A percentile compares a stretch with the other conserved stretches of the same genome.
Evolutionary conservation across 2,329 filamentous ascomycete genomes (phyloP).

Genomic region (Dryadomyces sulphureus): DNA sequence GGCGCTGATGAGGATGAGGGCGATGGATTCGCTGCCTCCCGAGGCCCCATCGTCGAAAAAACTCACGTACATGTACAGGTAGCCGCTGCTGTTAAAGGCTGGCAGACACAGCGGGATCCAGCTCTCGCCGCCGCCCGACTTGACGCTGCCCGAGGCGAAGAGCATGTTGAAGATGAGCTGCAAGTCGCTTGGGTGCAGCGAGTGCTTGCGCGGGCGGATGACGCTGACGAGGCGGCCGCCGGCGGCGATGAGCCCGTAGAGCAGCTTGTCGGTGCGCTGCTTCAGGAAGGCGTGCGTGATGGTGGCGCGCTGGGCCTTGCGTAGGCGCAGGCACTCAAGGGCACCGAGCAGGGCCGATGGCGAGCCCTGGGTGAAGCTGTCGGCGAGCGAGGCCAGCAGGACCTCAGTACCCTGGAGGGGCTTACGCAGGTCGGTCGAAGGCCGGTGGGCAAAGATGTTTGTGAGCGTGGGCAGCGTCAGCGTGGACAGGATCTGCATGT

Average conservation of each 20-base stretch:
- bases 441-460: slow-evolving; percentile 75
- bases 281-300: slow-evolving; percentile 85
- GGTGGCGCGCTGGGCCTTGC: slow-evolving; percentile 69
- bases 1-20: slow-evolving; percentile 80
- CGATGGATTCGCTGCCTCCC: slow-evolving; percentile 41
- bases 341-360: slow-evolving; percentile 78
- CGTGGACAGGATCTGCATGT: slow-evolving; percentile 97
- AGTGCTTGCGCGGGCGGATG: slow-evolving; percentile 85
- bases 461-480: slow-evolving; percentile 77
- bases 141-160: slow-evolving; percentile 85
- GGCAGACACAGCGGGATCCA: slow-evolving; percentile 95
- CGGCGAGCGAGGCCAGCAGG: slow-evolving; percentile 78
- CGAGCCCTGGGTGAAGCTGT: slow-evolving; percentile 88
- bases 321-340: slow-evolving; percentile 81
- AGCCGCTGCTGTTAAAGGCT: slow-evolving; percentile 92
- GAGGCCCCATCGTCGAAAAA: slow-evolving; percentile 52
- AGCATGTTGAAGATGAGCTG: slow-evolving; percentile 99
- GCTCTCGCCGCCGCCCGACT: slow-evolving; percentile 80
- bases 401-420: slow-evolving; percentile 85
- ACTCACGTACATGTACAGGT: slow-evolving; percentile 98
- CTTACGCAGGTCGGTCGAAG: slow-evolving; percentile 83
- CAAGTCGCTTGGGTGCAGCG: slow-evolving; percentile 84
- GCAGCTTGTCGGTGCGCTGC: slow-evolving; percentile 57
- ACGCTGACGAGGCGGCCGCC: slow-evolving; percentile 90
- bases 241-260: slow-evolving; percentile 89